Conservation (phyloP, 1,139 yeast species). For the Yamadazyma jaroonii region DNA sequence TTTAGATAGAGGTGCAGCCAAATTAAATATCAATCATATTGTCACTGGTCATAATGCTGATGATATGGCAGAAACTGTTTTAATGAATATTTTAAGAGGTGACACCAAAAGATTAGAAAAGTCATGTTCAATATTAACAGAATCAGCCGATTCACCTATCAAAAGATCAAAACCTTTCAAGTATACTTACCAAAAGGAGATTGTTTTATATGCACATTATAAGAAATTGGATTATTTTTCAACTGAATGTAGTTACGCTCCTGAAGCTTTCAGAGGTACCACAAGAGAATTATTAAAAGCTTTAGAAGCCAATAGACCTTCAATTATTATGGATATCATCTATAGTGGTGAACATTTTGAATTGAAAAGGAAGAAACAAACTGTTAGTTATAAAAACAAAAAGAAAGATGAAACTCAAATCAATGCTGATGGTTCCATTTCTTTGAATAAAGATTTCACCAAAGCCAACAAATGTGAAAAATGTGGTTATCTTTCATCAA, state of each 20-base stretch:
- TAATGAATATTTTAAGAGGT: conserved; percentile 94
- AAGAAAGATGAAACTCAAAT: conserved; percentile 32
- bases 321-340: conserved; percentile 91
- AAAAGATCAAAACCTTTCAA: conserved; percentile 95
- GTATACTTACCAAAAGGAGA: conserved; percentile 94
- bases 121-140: conserved; percentile 86
- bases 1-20: conserved; percentile 92
- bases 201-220: conserved; percentile 95
- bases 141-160: conserved; percentile 72
- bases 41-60: conserved; percentile 99
- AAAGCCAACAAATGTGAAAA: conserved; percentile 79
- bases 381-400: conserved; percentile 28
- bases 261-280: conserved; percentile 97
- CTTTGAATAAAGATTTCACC: conserved; percentile 34
- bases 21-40: conserved; percentile 80
- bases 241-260: conserved; percentile 97
- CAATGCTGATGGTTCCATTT: conserved; percentile 59
- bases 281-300: conserved; percentile 91
- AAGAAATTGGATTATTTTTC: conserved; percentile 93
- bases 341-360: conserved; percentile 89
- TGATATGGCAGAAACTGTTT: conserved; percentile 97
- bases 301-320: conserved; percentile 85
- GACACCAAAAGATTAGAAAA: conserved; percentile 90
- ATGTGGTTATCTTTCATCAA: conserved; percentile 91
- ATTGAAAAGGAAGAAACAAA: conserved; percentile 54